These are phyloP conservation scores for Breviolum minutum DNA, from an alignment of 73 alveolate genomes.

Conservation along the genomic window DNA sequence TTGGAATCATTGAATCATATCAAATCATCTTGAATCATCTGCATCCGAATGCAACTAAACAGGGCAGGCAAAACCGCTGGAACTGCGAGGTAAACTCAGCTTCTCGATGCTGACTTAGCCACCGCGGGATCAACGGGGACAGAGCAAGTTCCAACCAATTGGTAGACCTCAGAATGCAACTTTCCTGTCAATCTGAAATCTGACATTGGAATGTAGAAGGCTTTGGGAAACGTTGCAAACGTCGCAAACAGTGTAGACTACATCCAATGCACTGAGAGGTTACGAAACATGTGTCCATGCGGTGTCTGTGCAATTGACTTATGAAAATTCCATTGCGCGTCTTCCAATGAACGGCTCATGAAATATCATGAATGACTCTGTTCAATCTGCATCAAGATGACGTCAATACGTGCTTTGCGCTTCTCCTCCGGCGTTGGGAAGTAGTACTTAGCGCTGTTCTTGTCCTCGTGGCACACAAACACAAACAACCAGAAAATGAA, in stretches of 20 bases:
- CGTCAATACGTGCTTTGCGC: slow-evolving; percentile 69
- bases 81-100: too few relatives aligned
- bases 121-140: slow-evolving; percentile 56
- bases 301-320: too few relatives aligned
- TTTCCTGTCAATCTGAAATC: neutral
- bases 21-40: too few relatives aligned
- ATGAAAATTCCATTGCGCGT: too few relatives aligned
- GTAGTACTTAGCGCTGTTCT: slow-evolving; percentile 51
- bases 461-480: neutral
- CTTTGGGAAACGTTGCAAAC: neutral
- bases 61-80: too few relatives aligned
- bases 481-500: neutral
- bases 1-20: too few relatives aligned
- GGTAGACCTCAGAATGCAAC: slow-evolving; percentile 35
- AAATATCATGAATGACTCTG: neutral
- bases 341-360: too few relatives aligned
- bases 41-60: too few relatives aligned
- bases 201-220: neutral
- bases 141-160: slow-evolving; percentile 60
- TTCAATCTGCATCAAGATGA: neutral
- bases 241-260: too few relatives aligned
- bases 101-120: neutral
- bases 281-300: too few relatives aligned
- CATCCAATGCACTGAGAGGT: too few relatives aligned
- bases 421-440: slow-evolving; percentile 70